phyloP scores from a whole-genome alignment of 306 rosid genomes.

The Canavalia ensiformis region DNA sequence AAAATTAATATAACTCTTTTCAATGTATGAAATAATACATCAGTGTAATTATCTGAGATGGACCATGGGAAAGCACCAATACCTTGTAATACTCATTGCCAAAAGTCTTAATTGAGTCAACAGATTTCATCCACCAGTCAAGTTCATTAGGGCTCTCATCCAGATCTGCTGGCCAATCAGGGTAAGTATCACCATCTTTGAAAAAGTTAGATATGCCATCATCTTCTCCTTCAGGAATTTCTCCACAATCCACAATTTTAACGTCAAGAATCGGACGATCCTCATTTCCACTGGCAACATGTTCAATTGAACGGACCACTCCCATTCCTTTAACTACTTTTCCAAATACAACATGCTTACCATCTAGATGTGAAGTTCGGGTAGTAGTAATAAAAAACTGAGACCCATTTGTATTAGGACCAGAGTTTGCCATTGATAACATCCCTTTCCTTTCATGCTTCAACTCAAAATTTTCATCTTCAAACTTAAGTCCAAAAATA shows the following conservation, averaged over 20 bases:
- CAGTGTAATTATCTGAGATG: constrained; percentile 28
- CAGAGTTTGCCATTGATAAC: constrained; percentile 92
- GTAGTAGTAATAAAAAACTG: constrained; percentile 91
- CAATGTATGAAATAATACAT: constrained; percentile 1
- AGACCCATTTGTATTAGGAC: constrained; percentile 85
- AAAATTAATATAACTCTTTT: constrained; percentile 15
- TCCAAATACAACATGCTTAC: constrained; percentile 94
- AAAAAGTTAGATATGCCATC: constrained; percentile 86
- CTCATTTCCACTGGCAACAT: constrained; percentile 55
- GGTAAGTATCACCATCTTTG: constrained; percentile 86
- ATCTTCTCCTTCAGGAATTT: constrained; percentile 72
- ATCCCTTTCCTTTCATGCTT: constrained; percentile 98
- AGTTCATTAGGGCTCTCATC: constrained; percentile 72
- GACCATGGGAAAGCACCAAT: constrained; percentile 33
- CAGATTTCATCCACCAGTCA: constrained; percentile 86
- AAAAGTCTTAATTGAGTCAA: constrained; percentile 72
- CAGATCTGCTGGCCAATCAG: constrained; percentile 96
- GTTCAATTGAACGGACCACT: constrained; percentile 85
- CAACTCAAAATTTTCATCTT: constrained; percentile 84
- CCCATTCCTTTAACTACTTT: constrained; percentile 92
- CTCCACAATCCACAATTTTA: constrained; percentile 76
- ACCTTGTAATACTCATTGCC: constrained; percentile 88
- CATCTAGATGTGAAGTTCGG: constrained; percentile 85
- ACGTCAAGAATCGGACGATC: constrained; percentile 70
- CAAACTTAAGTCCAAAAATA: constrained; percentile 83